These are phyloP conservation scores for Mucor circinelloides DNA, from an alignment of 371 early-diverging fungal genomes.

Conservation along the genomic window DNA sequence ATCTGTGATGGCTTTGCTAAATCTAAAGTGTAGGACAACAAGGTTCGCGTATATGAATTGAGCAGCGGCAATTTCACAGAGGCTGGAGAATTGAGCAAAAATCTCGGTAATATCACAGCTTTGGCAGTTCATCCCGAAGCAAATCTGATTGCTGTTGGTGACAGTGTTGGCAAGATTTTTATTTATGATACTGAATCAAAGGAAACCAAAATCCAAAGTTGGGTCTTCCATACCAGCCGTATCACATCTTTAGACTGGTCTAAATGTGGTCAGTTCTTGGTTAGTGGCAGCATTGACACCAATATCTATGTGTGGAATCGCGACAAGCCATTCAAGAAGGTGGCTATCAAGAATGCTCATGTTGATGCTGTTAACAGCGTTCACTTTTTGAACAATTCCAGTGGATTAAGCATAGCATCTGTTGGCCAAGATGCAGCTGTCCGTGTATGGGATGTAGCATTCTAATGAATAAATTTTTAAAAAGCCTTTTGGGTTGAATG, in stretches of 20 bases:
- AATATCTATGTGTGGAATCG: constrained; percentile 90
- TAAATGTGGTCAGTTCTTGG: constrained; percentile 73
- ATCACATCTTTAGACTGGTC: constrained; percentile 83
- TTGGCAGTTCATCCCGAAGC: constrained; percentile 78
- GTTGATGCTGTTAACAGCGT: constrained; percentile 78
- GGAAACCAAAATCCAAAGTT: constrained; percentile 64
- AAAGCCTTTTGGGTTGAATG: background rate
- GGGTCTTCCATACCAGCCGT: constrained; percentile 92
- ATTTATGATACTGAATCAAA: constrained; percentile 68
- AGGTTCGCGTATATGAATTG: constrained; percentile 48
- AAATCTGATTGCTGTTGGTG: constrained; percentile 79
- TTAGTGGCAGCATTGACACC: constrained; percentile 87
- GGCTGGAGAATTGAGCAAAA: constrained; percentile 44
- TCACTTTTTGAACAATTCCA: constrained; percentile 56
- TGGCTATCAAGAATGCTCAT: constrained; percentile 85
- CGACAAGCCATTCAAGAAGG: constrained; percentile 75
- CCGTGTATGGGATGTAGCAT: constrained; percentile 70
- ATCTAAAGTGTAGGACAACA: constrained; percentile 41
- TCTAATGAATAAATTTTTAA: constrained; percentile 6
- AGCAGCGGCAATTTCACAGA: constrained; percentile 16
- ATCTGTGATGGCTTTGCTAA: background rate
- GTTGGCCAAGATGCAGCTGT: constrained; percentile 86
- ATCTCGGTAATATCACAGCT: constrained; percentile 73
- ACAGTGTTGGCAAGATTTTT: constrained; percentile 79
- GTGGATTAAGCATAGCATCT: constrained; percentile 62